Base-by-base conservation (phyloP, 2,329 filamentous ascomycete genomes). In the Talaromyces marneffei region DNA sequence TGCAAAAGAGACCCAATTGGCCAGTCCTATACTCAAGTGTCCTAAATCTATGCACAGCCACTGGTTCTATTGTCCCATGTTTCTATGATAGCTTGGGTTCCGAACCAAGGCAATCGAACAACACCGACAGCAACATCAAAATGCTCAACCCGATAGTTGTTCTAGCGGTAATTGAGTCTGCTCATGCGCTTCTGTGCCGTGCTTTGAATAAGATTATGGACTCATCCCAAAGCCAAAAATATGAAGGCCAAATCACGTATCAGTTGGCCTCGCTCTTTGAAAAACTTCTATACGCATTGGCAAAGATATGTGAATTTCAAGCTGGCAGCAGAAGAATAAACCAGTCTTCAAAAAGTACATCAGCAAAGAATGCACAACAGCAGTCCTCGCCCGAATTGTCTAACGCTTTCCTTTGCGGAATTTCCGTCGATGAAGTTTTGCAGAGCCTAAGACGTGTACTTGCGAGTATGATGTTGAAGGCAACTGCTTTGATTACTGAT, bases 211-310 rank as follows among this genome's bases (percentile, higher is more conserved):
- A 69, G 35, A 35, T 75, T 0, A 57, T 67, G 4, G 62, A 37
- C 9, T 60, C 53, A 6, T 63, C 66, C 6, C 56, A 69, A 14
- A 57, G 42, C 1, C 42, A 16, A 0, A 60, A 60, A 10, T 62
- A 65, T 31, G 60, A 64, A 16, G 69, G 67, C 1, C 66, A 71
- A 5, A 50, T 76, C 18, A 66, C 60, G 1, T 78, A 76, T 64
- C 71, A 75, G 42, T 23, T 75, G 16, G 69, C 74, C 20, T 67
- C 62, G 18, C 60, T 78, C 5, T 77, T 75, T 57, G 69, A 74
- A 48, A 62, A 65, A 5, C 64, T 65, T 12, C 65, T 75, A 58
- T 64, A 65, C 16, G 64, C 65, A 35, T 60, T 77, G 20, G 61
- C 69, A 27, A 65, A 67, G 33, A 58, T 66, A 63, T 73, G 70